Evolutionary conservation across 805 yeast species (phyloP).

Genomic region (Starmerella cellae): DNA sequence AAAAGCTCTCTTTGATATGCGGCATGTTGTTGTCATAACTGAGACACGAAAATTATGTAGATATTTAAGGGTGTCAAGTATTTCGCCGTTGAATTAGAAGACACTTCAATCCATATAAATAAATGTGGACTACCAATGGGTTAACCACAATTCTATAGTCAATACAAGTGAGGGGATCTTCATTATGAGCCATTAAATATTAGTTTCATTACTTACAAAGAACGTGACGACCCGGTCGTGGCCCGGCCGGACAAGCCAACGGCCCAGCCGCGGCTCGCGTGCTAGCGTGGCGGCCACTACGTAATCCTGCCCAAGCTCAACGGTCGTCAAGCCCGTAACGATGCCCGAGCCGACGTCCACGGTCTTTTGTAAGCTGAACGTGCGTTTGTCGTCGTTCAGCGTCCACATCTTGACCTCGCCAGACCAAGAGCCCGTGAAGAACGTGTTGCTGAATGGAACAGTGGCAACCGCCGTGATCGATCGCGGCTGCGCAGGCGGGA

Average conservation of each 20-base stretch:
- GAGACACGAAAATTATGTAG: no score
- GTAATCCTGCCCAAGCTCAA: slow-evolving; percentile 28
- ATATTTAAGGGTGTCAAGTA: no score
- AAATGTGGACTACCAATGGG: no score
- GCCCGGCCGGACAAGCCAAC: slow-evolving; percentile 60
- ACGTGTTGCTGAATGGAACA: slow-evolving; percentile 70
- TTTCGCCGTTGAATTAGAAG: no score
- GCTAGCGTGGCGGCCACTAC: slow-evolving; percentile 51
- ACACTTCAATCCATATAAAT: no score
- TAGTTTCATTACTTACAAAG: no score
- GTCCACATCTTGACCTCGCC: slow-evolving; percentile 73
- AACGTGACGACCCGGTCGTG: slow-evolving; percentile 20
- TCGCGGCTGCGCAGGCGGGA: slow-evolving; percentile 67
- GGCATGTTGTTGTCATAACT: no score
- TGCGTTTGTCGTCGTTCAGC: slow-evolving; percentile 48
- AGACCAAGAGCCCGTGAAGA: slow-evolving; percentile 79
- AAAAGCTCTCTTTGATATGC: no score
- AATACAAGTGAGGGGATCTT: no score
- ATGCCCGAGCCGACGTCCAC: slow-evolving; percentile 52
- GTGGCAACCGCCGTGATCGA: slow-evolving; percentile 76
- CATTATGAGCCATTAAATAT: no score
- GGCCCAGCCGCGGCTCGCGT: slow-evolving; percentile 78
- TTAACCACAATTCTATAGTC: no score
- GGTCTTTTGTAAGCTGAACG: slow-evolving; percentile 44
- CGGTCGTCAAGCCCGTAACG: slow-evolving; percentile 29